Conservation (phyloP, 495 filamentous ascomycete genomes). For the Xylaria castorea region DNA sequence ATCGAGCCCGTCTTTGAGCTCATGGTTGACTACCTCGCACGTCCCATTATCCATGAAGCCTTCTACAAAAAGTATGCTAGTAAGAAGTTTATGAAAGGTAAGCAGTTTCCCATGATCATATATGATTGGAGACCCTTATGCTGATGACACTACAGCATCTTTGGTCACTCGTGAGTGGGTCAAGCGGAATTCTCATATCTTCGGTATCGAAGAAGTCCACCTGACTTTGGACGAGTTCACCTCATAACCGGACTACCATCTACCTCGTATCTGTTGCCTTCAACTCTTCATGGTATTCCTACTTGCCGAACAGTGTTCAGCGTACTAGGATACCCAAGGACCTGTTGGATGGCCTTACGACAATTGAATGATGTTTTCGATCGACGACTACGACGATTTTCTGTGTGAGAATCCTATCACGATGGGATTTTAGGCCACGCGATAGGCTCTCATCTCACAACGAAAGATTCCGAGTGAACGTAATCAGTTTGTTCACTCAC, state of each 20-base stretch:
- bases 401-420: slow-evolving; percentile 6
- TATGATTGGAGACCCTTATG: slow-evolving; percentile 17
- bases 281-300: slow-evolving; percentile 33
- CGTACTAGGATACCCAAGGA: slow-evolving; percentile 38
- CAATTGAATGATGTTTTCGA: slow-evolving; percentile 36
- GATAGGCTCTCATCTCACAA: not conserved
- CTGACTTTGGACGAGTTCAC: slow-evolving; percentile 52
- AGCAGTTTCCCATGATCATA: slow-evolving; percentile 25
- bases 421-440: slow-evolving; percentile 1
- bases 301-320: slow-evolving; percentile 31
- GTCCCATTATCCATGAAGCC: slow-evolving; percentile 89
- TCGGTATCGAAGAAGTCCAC: slow-evolving; percentile 50
- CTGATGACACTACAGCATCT: slow-evolving; percentile 66
- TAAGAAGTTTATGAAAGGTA: slow-evolving; percentile 98
- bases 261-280: slow-evolving; percentile 14
- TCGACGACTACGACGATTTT: slow-evolving; percentile 32
- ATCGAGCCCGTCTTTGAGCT: slow-evolving; percentile 89
- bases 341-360: slow-evolving; percentile 43
- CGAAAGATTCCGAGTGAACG: not conserved
- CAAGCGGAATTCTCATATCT: slow-evolving; percentile 68
- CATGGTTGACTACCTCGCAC: slow-evolving; percentile 93
- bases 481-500: slow-evolving; percentile 7
- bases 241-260: slow-evolving; percentile 20
- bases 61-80: slow-evolving; percentile 99
- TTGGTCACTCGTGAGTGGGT: slow-evolving; percentile 92